Base-by-base conservation (phyloP, 208 protist genomes). In the Crithidia bombi region DNA sequence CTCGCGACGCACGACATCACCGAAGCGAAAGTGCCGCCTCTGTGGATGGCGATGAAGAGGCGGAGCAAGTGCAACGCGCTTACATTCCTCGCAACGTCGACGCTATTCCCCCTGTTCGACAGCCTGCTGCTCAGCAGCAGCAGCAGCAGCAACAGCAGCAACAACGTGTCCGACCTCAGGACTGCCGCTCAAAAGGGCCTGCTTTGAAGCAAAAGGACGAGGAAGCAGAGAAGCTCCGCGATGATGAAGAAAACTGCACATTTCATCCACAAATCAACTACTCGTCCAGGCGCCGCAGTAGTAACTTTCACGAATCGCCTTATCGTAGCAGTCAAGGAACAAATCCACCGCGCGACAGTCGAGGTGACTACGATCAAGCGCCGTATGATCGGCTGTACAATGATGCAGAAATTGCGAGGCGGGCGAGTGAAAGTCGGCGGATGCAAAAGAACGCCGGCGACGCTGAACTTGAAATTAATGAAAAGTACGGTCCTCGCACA, bases 181-280 rank as follows among this genome's bases (percentile, higher is more conserved):
- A 54, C 3, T 17, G 2, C 28, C 25, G 28, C 3, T 1, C 28
- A 4, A 26, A 47, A 57, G 0, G 25, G 7, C 25, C 21, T 7
- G 35, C 38, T 17, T 0, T 9, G n/a, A 32, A 43, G 30, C 10
- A 43, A 9, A 2, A 55, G 2, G 26, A 39, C 4, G 70, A 62
- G 0, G 66, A 63, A 5, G 57, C 69, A 26, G 49, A 69, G 44
- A 28, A 51, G 17, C 5, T 61, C 7, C 35, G 50, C 17, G 74
- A 81, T 17, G 79, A 73, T 0, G 71, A 81, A 12, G 70, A 65
- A 19, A 71, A 88, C 33, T 88, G 76, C 65, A 86, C 73, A 0
- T 82, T 86, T 72, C 75, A 84, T 0, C 79, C 76, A 12, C 47
- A 39, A n/a, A 69, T 85, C 12, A 59, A 69, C 63, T 52, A 75